These are phyloP conservation scores for Ustilago hordei DNA, from an alignment of 1,284 basidiomycete genomes.

Conservation along the genomic window DNA sequence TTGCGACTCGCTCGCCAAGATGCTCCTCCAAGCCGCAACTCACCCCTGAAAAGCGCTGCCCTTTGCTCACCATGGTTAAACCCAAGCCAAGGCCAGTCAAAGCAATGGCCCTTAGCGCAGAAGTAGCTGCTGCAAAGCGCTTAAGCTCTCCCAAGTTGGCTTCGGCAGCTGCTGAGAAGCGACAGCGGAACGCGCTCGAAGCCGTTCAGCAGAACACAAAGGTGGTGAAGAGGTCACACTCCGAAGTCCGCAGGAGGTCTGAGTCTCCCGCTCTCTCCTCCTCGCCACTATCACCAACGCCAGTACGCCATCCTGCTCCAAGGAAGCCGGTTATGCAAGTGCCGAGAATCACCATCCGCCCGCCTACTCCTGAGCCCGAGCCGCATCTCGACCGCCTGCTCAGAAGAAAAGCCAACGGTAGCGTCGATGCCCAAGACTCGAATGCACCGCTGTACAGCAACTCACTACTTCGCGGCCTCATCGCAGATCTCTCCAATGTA, in stretches of 20 bases:
- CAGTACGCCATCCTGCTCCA: background rate
- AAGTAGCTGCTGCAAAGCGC: conserved; percentile 18
- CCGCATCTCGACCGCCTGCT: background rate
- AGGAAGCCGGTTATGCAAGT: background rate
- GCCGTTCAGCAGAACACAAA: conserved; percentile 23
- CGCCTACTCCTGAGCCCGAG: conserved; percentile 30
- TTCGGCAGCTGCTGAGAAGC: conserved; percentile 12
- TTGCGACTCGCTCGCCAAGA: conserved; percentile 21
- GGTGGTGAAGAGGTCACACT: background rate
- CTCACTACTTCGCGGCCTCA: conserved; percentile 5
- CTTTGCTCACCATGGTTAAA: conserved; percentile 41
- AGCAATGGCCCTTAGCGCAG: conserved; percentile 13
- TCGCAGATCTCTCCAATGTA: conserved; percentile 16
- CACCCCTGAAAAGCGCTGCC: background rate
- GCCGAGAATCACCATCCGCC: conserved; percentile 25
- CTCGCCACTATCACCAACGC: conserved; percentile 3
- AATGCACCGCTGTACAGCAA: conserved; percentile 12
- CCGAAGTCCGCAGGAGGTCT: background rate
- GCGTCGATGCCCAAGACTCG: background rate
- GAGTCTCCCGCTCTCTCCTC: background rate
- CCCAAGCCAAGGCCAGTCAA: conserved; percentile 25
- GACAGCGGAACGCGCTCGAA: conserved; percentile 9
- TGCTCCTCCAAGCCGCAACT: conserved; percentile 33
- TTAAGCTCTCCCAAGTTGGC: conserved; percentile 4
- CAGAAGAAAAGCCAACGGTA: background rate